phyloP scores from a whole-genome alignment of 139 green algal genomes.

The Coelastrella sp. region DNA sequence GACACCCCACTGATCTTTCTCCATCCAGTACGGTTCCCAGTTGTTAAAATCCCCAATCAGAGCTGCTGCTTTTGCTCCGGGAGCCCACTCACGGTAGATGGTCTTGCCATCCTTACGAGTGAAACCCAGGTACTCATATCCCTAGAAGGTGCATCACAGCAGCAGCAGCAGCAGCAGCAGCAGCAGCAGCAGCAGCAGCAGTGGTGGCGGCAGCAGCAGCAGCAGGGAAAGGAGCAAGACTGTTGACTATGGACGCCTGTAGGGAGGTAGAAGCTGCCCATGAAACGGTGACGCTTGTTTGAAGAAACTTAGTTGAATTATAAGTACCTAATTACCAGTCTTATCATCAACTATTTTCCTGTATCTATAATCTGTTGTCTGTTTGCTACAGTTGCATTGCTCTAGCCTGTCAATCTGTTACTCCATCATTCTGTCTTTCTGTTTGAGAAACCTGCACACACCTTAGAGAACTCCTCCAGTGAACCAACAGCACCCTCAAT shows the following conservation, averaged over 20 bases:
- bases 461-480: conserved; percentile 74
- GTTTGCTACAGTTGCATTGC: neutral
- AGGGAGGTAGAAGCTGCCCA: neutral
- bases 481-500: conserved; percentile 78
- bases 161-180: neutral
- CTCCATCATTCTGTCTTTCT: neutral
- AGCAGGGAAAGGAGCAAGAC: neutral
- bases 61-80: conserved; percentile 72
- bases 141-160: conserved; percentile 41
- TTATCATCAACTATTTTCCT: neutral
- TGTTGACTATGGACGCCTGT: neutral
- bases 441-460: neutral
- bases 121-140: conserved; percentile 88
- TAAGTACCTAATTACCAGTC: neutral
- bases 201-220: neutral
- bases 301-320: too few relatives aligned
- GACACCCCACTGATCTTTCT: conserved; percentile 84
- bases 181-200: neutral
- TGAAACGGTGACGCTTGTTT: neutral
- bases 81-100: conserved; percentile 93
- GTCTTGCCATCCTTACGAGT: conserved; percentile 61
- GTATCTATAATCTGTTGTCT: neutral
- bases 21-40: conserved; percentile 82
- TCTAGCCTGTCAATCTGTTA: neutral
- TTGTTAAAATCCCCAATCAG: conserved; percentile 95